Evolutionary conservation across 1,284 basidiomycete genomes (phyloP).

Genomic region (Calocybe gambosa): DNA sequence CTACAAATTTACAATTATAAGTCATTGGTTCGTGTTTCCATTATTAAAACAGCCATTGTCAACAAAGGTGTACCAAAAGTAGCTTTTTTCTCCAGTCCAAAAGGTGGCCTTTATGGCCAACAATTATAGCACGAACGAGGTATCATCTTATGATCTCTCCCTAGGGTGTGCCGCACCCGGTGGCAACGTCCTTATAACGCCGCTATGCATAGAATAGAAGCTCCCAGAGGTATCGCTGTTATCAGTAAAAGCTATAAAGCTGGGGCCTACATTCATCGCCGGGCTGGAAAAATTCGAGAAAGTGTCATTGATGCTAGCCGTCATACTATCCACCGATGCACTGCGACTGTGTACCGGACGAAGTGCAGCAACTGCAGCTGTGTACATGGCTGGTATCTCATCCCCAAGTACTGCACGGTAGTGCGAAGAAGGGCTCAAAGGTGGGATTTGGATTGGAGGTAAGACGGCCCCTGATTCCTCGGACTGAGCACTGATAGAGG

Average conservation of each 20-base stretch:
- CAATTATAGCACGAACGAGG: neutral
- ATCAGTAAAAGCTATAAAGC: neutral
- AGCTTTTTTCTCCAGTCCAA: too few species aligned
- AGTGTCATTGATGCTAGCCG: neutral
- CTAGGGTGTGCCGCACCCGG: neutral
- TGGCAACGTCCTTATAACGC: neutral
- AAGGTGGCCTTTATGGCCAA: neutral
- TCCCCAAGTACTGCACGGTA: conserved; percentile 9
- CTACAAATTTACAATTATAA: too few species aligned
- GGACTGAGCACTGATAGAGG: neutral
- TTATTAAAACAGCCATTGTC: too few species aligned
- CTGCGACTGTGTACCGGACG: conserved; percentile 14
- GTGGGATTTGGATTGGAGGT: neutral
- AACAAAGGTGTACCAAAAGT: too few species aligned
- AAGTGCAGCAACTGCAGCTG: neutral
- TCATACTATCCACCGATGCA: conserved; percentile 27
- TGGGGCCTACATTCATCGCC: neutral
- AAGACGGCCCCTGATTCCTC: conserved; percentile 1
- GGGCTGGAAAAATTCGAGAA: neutral
- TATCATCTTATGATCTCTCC: neutral
- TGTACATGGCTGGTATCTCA: conserved; percentile 7
- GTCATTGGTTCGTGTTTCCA: too few species aligned
- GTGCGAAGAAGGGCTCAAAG: conserved; percentile 3
- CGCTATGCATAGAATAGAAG: neutral
- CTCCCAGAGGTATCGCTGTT: neutral